Conservation (phyloP, 2,329 filamentous ascomycete species). For the Pseudopithomyces maydicus region DNA sequence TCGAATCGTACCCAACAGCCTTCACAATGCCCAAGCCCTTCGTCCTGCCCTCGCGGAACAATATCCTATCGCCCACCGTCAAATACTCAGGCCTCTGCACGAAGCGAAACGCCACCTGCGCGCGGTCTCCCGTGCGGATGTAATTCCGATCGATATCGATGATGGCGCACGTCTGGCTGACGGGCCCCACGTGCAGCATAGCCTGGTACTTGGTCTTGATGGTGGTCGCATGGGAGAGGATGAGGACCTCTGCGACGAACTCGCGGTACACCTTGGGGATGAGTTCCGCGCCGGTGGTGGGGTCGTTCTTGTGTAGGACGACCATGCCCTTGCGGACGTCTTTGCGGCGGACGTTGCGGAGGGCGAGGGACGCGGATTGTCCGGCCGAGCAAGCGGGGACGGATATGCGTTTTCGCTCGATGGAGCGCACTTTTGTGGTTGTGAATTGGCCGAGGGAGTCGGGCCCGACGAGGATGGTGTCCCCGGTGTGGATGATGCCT, state of each 20-base stretch:
- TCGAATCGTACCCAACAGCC: slow-evolving; percentile 81
- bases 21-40: slow-evolving; percentile 97
- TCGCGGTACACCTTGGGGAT: slow-evolving; percentile 59
- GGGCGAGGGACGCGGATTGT: slow-evolving; percentile 88
- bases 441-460: slow-evolving; percentile 90
- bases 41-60: slow-evolving; percentile 93
- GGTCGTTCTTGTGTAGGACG: slow-evolving; percentile 73
- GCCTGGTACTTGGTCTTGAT: slow-evolving; percentile 98
- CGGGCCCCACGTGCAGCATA: slow-evolving; percentile 94
- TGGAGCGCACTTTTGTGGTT: slow-evolving; percentile 84
- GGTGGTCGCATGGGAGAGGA: slow-evolving; percentile 93
- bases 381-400: slow-evolving; percentile 89
- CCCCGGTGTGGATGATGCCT: slow-evolving; percentile 85
- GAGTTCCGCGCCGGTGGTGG: slow-evolving; percentile 36
- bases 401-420: slow-evolving; percentile 89
- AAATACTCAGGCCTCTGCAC: slow-evolving; percentile 94
- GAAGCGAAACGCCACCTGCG: slow-evolving; percentile 91
- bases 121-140: slow-evolving; percentile 93
- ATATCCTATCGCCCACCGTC: slow-evolving; percentile 81
- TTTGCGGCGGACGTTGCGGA: slow-evolving; percentile 85
- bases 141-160: slow-evolving; percentile 97
- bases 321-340: slow-evolving; percentile 99
- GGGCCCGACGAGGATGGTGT: slow-evolving; percentile 85
- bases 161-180: slow-evolving; percentile 94
- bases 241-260: slow-evolving; percentile 76